Evolutionary conservation across 176 grass and related monocot species (phyloP).

Genomic region (Eleusine coracana): DNA sequence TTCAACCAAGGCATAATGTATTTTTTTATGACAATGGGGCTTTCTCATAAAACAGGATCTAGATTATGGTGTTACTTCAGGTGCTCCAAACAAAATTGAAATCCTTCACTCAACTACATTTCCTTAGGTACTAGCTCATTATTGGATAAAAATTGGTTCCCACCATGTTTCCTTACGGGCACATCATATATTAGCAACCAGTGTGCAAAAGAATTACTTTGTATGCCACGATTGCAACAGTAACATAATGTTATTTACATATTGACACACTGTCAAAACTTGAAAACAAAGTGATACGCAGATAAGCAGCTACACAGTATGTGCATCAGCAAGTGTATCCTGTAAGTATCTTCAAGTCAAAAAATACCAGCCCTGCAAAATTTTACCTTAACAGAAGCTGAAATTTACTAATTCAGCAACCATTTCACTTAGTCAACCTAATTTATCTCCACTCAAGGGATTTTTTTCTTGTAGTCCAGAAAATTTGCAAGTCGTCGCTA

Average conservation of each 20-base stretch:
- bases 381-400: not conserved
- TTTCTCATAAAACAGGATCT: not conserved
- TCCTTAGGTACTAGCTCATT: not conserved
- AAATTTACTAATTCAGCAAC: constrained; percentile 5
- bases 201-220: not conserved
- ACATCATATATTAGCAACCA: not conserved
- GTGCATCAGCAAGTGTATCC: not conserved
- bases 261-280: not conserved
- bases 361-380: not conserved
- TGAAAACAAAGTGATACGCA: not conserved
- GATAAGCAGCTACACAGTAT: not conserved
- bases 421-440: not conserved
- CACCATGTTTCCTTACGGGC: not conserved
- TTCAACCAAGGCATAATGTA: too few relatives aligned
- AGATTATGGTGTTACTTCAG: not conserved
- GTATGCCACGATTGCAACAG: not conserved
- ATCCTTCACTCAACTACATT: not conserved
- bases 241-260: not conserved
- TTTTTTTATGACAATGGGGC: too few relatives aligned
- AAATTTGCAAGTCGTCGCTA: not conserved
- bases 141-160: not conserved
- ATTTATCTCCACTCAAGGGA: not conserved
- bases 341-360: constrained; percentile 8
- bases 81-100: not conserved
- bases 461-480: not conserved